Percentiles rank a stretch among this genome's conserved stretches.
Conservation (phyloP, 108 stramenopile species). For the Cyclotella atomus region DNA sequence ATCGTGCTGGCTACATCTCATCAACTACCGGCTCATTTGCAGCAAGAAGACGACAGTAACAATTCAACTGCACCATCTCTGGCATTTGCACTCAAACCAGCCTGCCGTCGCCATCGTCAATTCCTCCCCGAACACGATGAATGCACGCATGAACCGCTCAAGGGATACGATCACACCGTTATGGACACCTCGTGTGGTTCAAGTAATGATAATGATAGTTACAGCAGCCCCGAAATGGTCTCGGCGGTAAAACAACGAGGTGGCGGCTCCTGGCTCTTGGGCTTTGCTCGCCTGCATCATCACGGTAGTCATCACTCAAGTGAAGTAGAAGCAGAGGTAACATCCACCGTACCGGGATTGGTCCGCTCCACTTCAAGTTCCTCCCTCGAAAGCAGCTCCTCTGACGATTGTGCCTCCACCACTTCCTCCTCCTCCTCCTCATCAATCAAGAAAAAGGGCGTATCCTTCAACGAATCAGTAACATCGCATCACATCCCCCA, state of each 20-base stretch:
- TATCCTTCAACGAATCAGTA: conserved; percentile 32
- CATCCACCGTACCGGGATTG: conserved; percentile 6
- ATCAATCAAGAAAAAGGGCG: conserved; percentile 19
- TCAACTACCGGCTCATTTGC: too few relatives aligned
- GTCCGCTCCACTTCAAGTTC: conserved; percentile 15
- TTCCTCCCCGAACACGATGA: conserved; percentile 7
- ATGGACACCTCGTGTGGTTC: neutral
- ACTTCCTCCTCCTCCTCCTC: conserved; percentile 12
- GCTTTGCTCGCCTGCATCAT: conserved; percentile 31
- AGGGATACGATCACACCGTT: conserved; percentile 17
- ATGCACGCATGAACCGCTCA: neutral
- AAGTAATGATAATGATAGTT: neutral
- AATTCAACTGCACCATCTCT: too few relatives aligned
- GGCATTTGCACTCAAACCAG: neutral
- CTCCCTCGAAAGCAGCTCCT: conserved; percentile 18
- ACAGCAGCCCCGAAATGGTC: conserved; percentile 19
- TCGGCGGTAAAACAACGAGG: conserved; percentile 20
- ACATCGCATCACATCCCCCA: conserved; percentile 33
- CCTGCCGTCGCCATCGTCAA: conserved; percentile 14
- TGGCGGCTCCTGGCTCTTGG: conserved; percentile 33
- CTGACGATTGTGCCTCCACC: conserved; percentile 7
- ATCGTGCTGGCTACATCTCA: too few relatives aligned
- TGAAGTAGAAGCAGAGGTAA: neutral
- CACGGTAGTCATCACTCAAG: neutral
- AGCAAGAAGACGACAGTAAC: too few relatives aligned